Evolutionary conservation across 305 asterid species (phyloP).

Genomic region (Petunia hybrid): DNA sequence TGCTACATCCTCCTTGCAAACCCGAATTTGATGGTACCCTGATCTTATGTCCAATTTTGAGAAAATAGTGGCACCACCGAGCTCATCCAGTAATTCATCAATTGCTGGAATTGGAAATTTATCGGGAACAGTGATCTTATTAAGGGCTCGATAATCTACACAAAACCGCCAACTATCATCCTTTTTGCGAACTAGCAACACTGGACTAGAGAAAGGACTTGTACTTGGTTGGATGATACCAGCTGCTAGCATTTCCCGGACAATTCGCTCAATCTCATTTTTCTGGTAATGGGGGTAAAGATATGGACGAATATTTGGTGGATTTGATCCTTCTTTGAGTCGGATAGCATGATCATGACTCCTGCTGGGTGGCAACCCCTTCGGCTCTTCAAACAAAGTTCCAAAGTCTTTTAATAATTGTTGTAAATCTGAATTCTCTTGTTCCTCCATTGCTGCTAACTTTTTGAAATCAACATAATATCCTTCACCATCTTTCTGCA

Average conservation of each 20-base stretch:
- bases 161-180: conserved; percentile 29
- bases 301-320: conserved; percentile 7
- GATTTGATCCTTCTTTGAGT: background rate
- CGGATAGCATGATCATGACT: background rate
- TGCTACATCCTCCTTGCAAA: background rate
- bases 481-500: no score
- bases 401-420: no score
- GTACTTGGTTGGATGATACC: conserved; percentile 10
- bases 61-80: background rate
- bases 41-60: conserved; percentile 33
- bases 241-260: background rate
- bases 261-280: conserved; percentile 13
- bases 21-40: conserved; percentile 31
- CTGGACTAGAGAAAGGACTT: background rate
- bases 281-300: conserved; percentile 15
- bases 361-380: background rate
- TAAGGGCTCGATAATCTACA: background rate
- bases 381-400: background rate
- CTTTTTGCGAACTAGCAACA: conserved; percentile 26
- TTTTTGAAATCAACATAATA: no score
- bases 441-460: no score
- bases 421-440: no score
- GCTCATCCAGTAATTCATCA: conserved; percentile 37
- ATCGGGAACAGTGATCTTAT: conserved; percentile 3
- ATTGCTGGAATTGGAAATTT: conserved; percentile 1